Evolutionary conservation across 164 flowering plant genomes (phyloP), one percentile per base, ranked within the genome.

Genomic region (Stephania japonica): DNA sequence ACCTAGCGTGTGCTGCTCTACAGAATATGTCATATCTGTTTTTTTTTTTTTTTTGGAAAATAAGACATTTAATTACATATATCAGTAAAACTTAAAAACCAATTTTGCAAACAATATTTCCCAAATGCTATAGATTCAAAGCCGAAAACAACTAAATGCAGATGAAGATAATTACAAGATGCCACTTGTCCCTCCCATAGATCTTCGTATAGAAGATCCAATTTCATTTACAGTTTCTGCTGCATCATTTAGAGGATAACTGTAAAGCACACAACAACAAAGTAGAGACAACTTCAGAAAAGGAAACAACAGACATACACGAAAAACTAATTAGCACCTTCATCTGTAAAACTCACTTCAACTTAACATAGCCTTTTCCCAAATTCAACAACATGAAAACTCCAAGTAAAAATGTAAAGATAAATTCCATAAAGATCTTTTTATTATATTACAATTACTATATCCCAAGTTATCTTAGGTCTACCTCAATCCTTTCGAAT

Each of bases 141-240:
- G 69, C 1, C 38, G 65, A 21, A 50, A 18, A 24, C 62, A 72
- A 32, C 2, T 9, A 62, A 43, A 73, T 42, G 66, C 0, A 47
- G 43, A 26, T 44, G 21, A 72, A 74, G 73, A 7, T 63, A 25
- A 32, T 42, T 90, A 95, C 98, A 95, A 68, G 83, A 92, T 88
- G 62, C 99, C 99, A 82, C 99, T 95, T 66, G 98, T 92, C 79
- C 99, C 98, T 78, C 99, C 99, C 99, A 92, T 95, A 43, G 87
- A 92, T 86, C 92, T 86, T 78, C 87, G 78, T 72, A 91, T 81
- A 70, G 99, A 89, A 72, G 87, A 78, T 78, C 91, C 94, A 78
- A 95, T 91, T 78, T 89, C 94, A 73, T 85, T 86, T 67, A 92
- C 81, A 32, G 99, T 95, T 80, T 92, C 97, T 42, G 87, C 90